phyloP scores from a whole-genome alignment of 2,329 filamentous ascomycete genomes.

The Stromatinia cepivora region DNA sequence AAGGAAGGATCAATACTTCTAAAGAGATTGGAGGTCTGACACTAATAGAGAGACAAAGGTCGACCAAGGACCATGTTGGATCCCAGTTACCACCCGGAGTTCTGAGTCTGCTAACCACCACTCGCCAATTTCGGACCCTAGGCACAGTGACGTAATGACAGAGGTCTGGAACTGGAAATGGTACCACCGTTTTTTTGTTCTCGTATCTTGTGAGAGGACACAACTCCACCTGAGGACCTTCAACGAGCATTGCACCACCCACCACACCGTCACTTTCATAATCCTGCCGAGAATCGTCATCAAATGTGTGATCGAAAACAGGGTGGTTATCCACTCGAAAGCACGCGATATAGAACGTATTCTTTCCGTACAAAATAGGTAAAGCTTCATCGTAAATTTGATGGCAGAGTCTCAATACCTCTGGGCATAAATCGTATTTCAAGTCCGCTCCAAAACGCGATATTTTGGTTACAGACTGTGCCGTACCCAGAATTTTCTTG shows the following conservation, averaged over 20 bases:
- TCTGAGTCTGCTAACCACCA: slow-evolving; percentile 9
- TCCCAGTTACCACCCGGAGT: not conserved
- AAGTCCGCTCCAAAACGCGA: not conserved
- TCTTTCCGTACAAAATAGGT: slow-evolving; percentile 47
- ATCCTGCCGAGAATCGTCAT: not conserved
- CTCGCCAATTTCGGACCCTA: slow-evolving; percentile 11
- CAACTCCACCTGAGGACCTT: slow-evolving; percentile 14
- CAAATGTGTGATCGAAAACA: not conserved
- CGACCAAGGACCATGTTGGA: not conserved
- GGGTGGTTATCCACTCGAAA: not conserved
- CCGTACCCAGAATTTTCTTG: slow-evolving; percentile 14
- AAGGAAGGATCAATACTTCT: slow-evolving; percentile 6
- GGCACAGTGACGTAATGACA: not conserved
- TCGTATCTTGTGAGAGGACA: slow-evolving; percentile 20
- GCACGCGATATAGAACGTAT: slow-evolving; percentile 43
- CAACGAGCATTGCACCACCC: not conserved
- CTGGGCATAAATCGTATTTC: slow-evolving; percentile 26
- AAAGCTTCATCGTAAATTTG: slow-evolving; percentile 16
- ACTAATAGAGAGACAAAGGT: slow-evolving; percentile 12
- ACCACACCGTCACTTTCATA: not conserved
- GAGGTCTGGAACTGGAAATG: not conserved
- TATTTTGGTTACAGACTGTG: not conserved
- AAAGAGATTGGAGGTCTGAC: not conserved
- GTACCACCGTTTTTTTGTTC: not conserved
- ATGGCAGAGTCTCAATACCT: slow-evolving; percentile 21